Evolutionary conservation across 106 monocot species (phyloP).

Genomic region (Phalaenopsis equestris): DNA sequence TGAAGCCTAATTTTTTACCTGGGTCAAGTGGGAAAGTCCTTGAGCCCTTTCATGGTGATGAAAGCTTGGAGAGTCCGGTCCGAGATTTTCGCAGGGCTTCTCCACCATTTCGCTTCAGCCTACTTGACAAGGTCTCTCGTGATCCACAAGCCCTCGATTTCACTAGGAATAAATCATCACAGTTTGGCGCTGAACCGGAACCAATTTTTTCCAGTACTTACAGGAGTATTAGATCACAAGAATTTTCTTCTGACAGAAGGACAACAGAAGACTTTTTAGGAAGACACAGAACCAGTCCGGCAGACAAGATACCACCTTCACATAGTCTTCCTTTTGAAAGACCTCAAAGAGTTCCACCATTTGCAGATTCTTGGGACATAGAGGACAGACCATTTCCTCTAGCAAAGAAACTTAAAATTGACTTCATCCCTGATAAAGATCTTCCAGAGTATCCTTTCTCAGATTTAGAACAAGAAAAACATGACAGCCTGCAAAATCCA

Average conservation of each 20-base stretch:
- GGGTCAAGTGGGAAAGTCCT: slow-evolving; percentile 13
- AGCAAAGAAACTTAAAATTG: slow-evolving; percentile 51
- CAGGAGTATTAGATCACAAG: slow-evolving; percentile 33
- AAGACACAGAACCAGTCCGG: slow-evolving; percentile 33
- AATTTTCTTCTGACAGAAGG: slow-evolving; percentile 26
- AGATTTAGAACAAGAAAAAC: slow-evolving; percentile 35
- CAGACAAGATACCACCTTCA: slow-evolving; percentile 26
- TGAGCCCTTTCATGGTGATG: slow-evolving; percentile 30
- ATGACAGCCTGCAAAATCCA: slow-evolving; percentile 14
- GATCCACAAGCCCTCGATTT: slow-evolving; percentile 23
- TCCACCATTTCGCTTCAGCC: slow-evolving; percentile 27
- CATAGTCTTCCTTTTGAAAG: slow-evolving; percentile 46
- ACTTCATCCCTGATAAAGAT: slow-evolving; percentile 48
- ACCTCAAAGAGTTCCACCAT: slow-evolving; percentile 24
- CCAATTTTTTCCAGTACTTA: slow-evolving; percentile 13
- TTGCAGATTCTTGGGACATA: slow-evolving; percentile 40
- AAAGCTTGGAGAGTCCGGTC: slow-evolving; percentile 36
- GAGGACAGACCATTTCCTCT: slow-evolving; percentile 40
- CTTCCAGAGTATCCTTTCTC: slow-evolving; percentile 89
- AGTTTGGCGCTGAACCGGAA: slow-evolving; percentile 15
- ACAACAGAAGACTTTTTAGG: slow-evolving; percentile 36
- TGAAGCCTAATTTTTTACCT: slow-evolving; percentile 20
- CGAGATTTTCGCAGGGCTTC: slow-evolving; percentile 37
- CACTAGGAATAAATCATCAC: slow-evolving; percentile 16
- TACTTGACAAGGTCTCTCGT: slow-evolving; percentile 26